Evolutionary conservation across 441 rosid species (phyloP), one percentile per base, ranked within the genome.

Genomic region (Lepidium campestre): DNA sequence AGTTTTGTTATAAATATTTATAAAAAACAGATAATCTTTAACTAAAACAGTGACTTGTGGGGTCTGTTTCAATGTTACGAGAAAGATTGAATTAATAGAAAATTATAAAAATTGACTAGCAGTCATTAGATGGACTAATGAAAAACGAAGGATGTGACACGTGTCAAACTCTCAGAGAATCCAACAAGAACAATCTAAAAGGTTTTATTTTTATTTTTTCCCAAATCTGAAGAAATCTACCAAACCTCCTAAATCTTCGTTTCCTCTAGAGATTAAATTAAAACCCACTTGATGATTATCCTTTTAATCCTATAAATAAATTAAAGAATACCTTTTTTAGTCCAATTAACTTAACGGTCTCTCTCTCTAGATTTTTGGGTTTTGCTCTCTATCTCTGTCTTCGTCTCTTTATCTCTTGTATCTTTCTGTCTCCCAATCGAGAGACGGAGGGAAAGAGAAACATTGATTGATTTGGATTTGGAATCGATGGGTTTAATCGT

Each of bases 401-500:
- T 25, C 11, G 8, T 56, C 50, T 6, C 34, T 55, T 22, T 55
- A 27, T 13, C 20, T 35, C 23, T 41, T 34, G 46, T 52, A 11
- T 17, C 22, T 18, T 2, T 67, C 37, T 57, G 57, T 67, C 44
- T 67, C 48, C 14, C 14, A 25, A 36, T 36, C 3, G 39, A 67
- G 65, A 29, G 53, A 65, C 20, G 49, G 59, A 67, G 41, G 20
- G 72, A 62, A 25, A 53, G 57, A 53, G 68, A 56, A 45, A 18
- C 57, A 35, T 35, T 54, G 31, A 25, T 25, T 27, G 42, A 14
- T 13, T 34, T 13, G 22, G 31, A 10, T 13, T 34, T 1, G 14
- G 23, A 36, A 22, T 7, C 5, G 20, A 85, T 80, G 87, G 81
- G 82, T 46, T 32, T 77, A 62, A 64, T 80, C 0, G 55, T 52